Evolutionary conservation across 2,329 filamentous ascomycete genomes (phyloP), one percentile per base, ranked within the genome.

Genomic region (Gnomoniopsis smithogilvyi): DNA sequence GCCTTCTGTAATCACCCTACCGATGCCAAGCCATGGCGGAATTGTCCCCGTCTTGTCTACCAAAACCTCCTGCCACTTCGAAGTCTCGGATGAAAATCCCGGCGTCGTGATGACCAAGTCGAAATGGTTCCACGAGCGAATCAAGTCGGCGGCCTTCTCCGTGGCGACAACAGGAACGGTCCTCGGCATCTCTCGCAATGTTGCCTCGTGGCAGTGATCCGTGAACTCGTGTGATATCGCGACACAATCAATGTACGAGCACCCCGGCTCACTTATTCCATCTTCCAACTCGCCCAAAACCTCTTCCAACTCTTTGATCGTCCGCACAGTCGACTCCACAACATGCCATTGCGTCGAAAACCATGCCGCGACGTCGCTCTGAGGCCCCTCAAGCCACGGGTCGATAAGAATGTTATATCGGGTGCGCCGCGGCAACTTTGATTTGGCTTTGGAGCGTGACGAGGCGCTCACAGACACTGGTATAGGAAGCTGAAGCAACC

Each of bases 331-430:
- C 54, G 83, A 82, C 55, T 80, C 69, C 0, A 76, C 76, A 1
- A 80, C 76, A 67, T 89, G 86, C 77, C 80, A 86, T 69, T 89
- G 86, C 65, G 83, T 83, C 52, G 80, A 84, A 69, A 89, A 88
- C 82, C 85, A 89, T 48, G 73, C 72, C 2, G 83, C 83, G 11
- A 88, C 80, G 67, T 89, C 86, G 59, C 76, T 81, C 69, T 89
- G 86, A 0, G 81, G 77, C 2, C 86, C 86, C 17, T 76, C 72
- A 2, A 89, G 75, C 86, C 86, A 89, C 0, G 86, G 86, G 66
- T 89, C 86, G 47, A 89, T 77, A 21, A 89, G 71, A 52, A 89
- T 76, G 66, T 89, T 88, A 75, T 81, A 88, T 64, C 82, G 86
- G 19, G 75, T 72, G 19, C 80, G 78, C 73, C 72, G n/a, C 71